These are phyloP conservation scores for Copromyces sp. DNA, from an alignment of 495 filamentous ascomycete species.

Conservation along the genomic window DNA sequence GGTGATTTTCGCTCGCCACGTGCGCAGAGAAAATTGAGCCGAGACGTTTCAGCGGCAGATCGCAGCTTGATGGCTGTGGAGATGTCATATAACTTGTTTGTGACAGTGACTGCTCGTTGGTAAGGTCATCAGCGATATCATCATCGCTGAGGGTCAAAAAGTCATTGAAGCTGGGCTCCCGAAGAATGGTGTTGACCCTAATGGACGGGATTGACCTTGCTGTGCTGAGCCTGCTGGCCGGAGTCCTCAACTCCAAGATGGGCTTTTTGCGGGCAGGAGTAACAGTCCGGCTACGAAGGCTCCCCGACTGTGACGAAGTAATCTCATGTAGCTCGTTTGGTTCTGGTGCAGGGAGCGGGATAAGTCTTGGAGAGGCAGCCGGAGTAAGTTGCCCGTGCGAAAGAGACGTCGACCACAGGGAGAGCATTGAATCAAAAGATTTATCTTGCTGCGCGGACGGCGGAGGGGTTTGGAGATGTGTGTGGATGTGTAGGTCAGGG, in stretches of 20 bases:
- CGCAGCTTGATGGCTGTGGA: conserved; percentile 8
- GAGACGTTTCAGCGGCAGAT: conserved; percentile 11
- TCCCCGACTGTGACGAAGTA: not conserved
- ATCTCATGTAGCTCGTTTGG: not conserved
- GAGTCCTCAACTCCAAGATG: not conserved
- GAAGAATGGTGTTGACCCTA: conserved; percentile 12
- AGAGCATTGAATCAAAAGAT: not conserved
- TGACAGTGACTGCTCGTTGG: not conserved
- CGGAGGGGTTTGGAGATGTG: conserved; percentile 7
- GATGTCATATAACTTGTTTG: not conserved
- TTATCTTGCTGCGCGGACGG: conserved; percentile 11
- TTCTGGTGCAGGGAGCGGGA: conserved; percentile 7
- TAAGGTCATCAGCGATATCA: conserved; percentile 31
- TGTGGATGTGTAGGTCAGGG: not conserved
- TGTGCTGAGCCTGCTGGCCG: not conserved
- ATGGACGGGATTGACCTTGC: not conserved
- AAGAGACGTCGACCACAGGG: not conserved
- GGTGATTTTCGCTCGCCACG: not conserved
- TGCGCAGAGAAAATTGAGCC: not conserved
- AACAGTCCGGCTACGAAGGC: not conserved
- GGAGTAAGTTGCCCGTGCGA: conserved; percentile 8
- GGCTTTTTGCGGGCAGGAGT: not conserved
- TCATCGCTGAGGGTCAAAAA: conserved; percentile 37
- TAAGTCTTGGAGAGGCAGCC: conserved; percentile 12
- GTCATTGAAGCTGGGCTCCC: conserved; percentile 35